Evolutionary conservation across 345 rosid species (phyloP), one percentile per base, ranked within the genome.

Genomic region (Camelina laxa): DNA sequence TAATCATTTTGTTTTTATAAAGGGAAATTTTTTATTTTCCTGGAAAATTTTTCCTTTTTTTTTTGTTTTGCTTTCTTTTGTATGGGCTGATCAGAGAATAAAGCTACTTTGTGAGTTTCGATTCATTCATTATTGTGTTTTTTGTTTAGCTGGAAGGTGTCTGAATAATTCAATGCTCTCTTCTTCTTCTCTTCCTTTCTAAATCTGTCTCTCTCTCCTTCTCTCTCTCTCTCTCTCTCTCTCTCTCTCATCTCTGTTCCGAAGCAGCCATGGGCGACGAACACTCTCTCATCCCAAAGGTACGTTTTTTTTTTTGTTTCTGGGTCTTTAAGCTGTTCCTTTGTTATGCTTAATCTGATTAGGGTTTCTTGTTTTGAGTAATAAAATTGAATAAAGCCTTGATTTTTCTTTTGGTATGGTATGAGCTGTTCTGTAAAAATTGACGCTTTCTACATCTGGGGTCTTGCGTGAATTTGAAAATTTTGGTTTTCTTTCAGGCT

Each of bases 251-350:
- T 48, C 14, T 76, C 72, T 59, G 59, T 58, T 1, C 14, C 0
- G 70, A 61, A 53, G 71, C 60, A 69, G 64, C 75, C 20, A 92
- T 92, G 99, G 96, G 89, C 66, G 97, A 87, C 55, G 91, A 90
- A 85, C 84, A 77, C 81, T 82, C 83, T 82, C 82, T 79, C 84
- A 85, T 83, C 87, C 60, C 85, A 53, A 95, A 90, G 97, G 99
- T 95, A 50, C 49, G 67, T 16, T 51, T 19, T 72, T 72, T 42
- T 3, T 53, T 16, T 72, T 42, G 2, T 53, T 16, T 9, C 3
- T 48, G 13, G 30, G 54, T 39, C 30, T 60, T 60, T 27, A 58
- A 44, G 71, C 10, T 67, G 73, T 20, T 58, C 51, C 36, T 35
- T 47, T 63, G n/a, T 45, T 57, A 53, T 16, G 19, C 41, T 68